Percentiles rank a stretch among this genome's conserved stretches.
phyloP scores from a whole-genome alignment of 176 grass and related monocot genomes.

The Carex pumila region DNA sequence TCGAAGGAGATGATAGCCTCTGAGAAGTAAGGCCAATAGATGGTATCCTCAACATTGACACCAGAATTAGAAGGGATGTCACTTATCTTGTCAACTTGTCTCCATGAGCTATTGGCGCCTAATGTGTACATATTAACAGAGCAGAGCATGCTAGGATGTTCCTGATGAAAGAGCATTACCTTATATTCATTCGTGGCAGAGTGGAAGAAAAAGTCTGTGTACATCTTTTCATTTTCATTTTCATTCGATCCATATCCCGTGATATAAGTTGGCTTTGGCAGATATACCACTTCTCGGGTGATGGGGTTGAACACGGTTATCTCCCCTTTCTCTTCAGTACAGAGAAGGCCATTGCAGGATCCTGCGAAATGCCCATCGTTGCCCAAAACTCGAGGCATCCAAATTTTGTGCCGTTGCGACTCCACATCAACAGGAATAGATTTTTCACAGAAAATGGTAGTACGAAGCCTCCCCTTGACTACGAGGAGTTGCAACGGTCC shows the following conservation, averaged over 20 bases:
- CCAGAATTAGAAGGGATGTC: background rate
- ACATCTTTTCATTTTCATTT: background rate
- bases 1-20: background rate
- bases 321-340: background rate
- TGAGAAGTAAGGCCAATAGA: background rate
- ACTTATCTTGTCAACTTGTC: background rate
- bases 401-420: background rate
- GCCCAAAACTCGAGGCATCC: background rate
- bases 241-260: background rate
- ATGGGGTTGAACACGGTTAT: background rate
- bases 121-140: background rate
- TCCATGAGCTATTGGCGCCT: background rate
- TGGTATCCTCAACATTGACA: background rate
- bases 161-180: background rate
- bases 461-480: background rate
- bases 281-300: background rate
- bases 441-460: background rate
- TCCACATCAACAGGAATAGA: background rate
- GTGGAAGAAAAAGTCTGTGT: background rate
- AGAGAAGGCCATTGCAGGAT: conserved; percentile 9
- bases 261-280: background rate
- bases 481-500: background rate
- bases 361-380: background rate
- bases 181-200: background rate
- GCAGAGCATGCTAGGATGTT: background rate